A percentile compares a stretch with the other conserved stretches of the same genome.
Conservation (phyloP, 2,329 filamentous ascomycete species). For the Aspergillus fumigatus region DNA sequence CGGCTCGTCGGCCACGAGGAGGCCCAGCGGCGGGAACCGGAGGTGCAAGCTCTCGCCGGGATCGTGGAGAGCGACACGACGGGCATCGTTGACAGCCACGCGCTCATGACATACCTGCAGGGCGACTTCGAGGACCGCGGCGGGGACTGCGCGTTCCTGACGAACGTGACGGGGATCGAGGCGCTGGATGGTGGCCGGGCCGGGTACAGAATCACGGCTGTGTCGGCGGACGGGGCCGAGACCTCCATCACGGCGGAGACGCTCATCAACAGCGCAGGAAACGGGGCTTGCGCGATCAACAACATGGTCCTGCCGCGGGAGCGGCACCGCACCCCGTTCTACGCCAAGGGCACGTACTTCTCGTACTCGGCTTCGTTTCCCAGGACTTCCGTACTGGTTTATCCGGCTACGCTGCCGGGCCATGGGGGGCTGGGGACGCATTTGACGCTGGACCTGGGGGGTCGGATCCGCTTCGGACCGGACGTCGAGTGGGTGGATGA, state of each 20-base stretch:
- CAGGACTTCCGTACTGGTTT: constrained; percentile 68
- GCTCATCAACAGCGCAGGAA: constrained; percentile 79
- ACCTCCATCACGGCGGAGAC: constrained; percentile 66
- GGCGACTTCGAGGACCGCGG: constrained; percentile 72
- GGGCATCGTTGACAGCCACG: constrained; percentile 85
- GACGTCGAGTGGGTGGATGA: constrained; percentile 88
- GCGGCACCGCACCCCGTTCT: constrained; percentile 61
- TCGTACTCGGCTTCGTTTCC: constrained; percentile 67
- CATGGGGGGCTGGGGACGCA: constrained; percentile 89
- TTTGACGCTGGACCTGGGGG: constrained; percentile 81
- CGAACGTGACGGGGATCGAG: constrained; percentile 58
- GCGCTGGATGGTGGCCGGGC: constrained; percentile 47
- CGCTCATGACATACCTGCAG: constrained; percentile 74
- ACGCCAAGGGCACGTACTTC: constrained; percentile 95
- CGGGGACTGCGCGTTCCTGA: constrained; percentile 68
- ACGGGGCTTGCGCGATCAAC: constrained; percentile 69
- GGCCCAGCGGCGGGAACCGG: constrained; percentile 64
- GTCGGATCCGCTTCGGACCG: constrained; percentile 83
- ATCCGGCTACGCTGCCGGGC: constrained; percentile 79
- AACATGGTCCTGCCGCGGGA: constrained; percentile 67
- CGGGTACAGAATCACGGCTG: constrained; percentile 67
- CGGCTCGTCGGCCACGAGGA: constrained; percentile 63
- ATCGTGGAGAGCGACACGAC: constrained; percentile 81
- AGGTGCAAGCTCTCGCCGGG: constrained; percentile 65
- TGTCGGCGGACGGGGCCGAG: constrained; percentile 33